These are phyloP conservation scores for Salvia sclarea DNA, from an alignment of 305 asterid species.

Conservation along the genomic window DNA sequence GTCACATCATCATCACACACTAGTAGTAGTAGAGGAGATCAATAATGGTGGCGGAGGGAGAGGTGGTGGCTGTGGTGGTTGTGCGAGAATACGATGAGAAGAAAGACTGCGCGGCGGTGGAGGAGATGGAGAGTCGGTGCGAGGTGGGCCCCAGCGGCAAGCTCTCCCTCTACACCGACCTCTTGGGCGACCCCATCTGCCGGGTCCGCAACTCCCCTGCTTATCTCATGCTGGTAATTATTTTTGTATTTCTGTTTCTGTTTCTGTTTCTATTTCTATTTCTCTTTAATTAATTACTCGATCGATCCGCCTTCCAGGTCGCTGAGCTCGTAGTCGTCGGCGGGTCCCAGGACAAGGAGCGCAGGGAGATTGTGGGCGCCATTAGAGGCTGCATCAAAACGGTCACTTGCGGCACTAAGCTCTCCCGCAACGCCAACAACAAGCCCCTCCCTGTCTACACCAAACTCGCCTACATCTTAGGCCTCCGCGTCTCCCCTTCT, in stretches of 20 bases:
- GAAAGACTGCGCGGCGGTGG: slow-evolving; percentile 63
- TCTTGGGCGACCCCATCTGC: slow-evolving; percentile 88
- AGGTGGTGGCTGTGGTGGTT: slow-evolving; percentile 49
- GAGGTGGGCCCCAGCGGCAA: slow-evolving; percentile 81
- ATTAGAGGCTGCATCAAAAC: slow-evolving; percentile 81
- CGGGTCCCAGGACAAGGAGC: slow-evolving; percentile 38
- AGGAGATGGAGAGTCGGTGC: slow-evolving; percentile 69
- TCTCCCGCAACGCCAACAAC: slow-evolving; percentile 38
- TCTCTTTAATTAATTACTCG: too few relatives aligned
- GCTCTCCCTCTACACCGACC: slow-evolving; percentile 80
- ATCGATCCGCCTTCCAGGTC: slow-evolving; percentile 60
- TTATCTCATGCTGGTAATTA: slow-evolving; percentile 72
- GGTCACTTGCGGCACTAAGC: slow-evolving; percentile 68
- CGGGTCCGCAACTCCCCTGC: slow-evolving; percentile 89
- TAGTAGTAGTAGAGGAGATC: too few relatives aligned
- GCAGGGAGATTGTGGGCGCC: slow-evolving; percentile 76
- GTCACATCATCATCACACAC: neutral
- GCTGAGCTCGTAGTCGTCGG: slow-evolving; percentile 65
- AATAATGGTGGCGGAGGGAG: slow-evolving; percentile 36
- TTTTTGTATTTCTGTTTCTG: neutral
- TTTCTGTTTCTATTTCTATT: neutral
- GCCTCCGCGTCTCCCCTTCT: slow-evolving; percentile 87
- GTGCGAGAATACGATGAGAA: slow-evolving; percentile 67
- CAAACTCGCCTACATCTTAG: slow-evolving; percentile 76
- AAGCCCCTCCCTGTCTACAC: slow-evolving; percentile 52